These are phyloP conservation scores for Selenicereus undatus DNA, from an alignment of 148 eudicot species.

Conservation along the genomic window DNA sequence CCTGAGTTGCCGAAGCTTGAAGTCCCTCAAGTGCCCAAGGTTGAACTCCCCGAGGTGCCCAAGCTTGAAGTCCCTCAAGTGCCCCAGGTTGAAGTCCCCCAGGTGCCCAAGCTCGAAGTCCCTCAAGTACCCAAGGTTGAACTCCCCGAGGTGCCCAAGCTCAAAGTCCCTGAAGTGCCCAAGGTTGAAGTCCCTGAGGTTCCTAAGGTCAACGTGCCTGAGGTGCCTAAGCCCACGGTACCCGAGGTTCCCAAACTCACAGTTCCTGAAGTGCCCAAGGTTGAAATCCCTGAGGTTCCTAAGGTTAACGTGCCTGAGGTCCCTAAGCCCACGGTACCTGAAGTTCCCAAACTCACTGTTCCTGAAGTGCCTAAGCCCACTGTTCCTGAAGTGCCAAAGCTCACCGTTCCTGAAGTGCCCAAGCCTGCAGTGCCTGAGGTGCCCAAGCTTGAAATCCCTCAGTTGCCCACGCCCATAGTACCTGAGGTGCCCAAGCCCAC, in stretches of 20 bases:
- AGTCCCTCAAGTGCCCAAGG: conserved; percentile 10
- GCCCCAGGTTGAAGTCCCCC: conserved; percentile 3
- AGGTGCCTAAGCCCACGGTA: background rate
- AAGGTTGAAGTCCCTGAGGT: conserved; percentile 3
- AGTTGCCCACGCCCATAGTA: conserved; percentile 3
- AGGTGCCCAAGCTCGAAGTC: background rate
- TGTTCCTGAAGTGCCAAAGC: background rate
- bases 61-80: conserved; percentile 7
- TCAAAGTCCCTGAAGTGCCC: background rate
- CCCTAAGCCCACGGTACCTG: background rate
- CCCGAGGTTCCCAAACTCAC: conserved; percentile 6
- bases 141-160: conserved; percentile 10
- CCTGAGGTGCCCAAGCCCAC: background rate
- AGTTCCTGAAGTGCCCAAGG: background rate
- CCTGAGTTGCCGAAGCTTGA: conserved; percentile 15
- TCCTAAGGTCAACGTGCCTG: background rate
- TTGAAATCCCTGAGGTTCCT: conserved; percentile 2
- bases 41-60: background rate
- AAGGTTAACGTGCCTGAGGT: background rate
- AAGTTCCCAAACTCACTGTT: background rate
- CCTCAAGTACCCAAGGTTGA: background rate
- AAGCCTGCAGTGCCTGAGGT: background rate
- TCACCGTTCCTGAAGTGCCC: conserved; percentile 10
- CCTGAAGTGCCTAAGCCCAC: conserved; percentile 6
- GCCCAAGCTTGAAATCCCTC: conserved; percentile 11